These are phyloP conservation scores for Fragaria vesca DNA, from an alignment of 306 rosid species.

Conservation along the genomic window DNA sequence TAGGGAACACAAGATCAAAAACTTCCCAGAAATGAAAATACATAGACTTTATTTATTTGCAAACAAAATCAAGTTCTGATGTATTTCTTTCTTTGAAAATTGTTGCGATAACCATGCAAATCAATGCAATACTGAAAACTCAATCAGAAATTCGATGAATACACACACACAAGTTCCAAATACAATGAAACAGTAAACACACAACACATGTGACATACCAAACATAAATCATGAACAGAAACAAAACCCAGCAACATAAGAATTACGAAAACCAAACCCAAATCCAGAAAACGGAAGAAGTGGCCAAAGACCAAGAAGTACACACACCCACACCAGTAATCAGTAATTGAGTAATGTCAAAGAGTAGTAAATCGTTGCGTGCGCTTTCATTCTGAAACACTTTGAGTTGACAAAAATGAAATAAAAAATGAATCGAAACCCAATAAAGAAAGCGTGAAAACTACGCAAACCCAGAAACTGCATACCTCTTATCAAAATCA, in stretches of 20 bases:
- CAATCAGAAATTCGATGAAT: background rate
- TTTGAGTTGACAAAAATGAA: conserved; percentile 4
- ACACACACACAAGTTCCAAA: conserved; percentile 3
- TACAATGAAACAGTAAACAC: conserved; percentile 12
- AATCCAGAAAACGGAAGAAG: conserved; percentile 15
- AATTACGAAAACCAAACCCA: conserved; percentile 1
- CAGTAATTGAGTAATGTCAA: background rate
- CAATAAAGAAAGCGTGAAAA: conserved; percentile 22
- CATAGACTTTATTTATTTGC: background rate
- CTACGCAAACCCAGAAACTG: conserved; percentile 28
- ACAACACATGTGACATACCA: background rate
- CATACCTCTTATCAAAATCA: conserved; percentile 22
- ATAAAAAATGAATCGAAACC: conserved; percentile 8
- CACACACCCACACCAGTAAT: background rate
- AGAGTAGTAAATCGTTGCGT: conserved; percentile 5
- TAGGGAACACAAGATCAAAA: background rate
- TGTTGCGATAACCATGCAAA: background rate
- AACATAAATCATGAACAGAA: background rate
- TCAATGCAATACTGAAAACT: conserved; percentile 13
- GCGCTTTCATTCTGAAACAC: background rate
- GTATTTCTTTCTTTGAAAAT: background rate
- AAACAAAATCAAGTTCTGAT: background rate
- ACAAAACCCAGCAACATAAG: background rate
- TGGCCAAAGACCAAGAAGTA: background rate
- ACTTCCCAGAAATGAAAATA: conserved; percentile 9